Conservation (phyloP, 2,329 filamentous ascomycete genomes). For the Thelonectria rubi region DNA sequence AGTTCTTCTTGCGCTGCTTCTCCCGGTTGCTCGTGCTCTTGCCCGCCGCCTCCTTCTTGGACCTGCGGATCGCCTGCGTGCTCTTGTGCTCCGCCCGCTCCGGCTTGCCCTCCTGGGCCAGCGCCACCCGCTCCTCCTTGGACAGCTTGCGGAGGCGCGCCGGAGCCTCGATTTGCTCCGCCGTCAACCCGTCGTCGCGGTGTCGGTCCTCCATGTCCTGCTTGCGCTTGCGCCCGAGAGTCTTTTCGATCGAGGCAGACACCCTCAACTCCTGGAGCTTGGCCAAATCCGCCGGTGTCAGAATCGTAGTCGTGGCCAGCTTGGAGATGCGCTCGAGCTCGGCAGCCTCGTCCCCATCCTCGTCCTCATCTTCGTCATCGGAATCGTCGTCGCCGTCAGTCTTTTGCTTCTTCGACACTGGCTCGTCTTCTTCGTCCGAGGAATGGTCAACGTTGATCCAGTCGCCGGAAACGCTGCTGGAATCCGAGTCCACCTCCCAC, state of each 20-base stretch:
- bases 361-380: constrained; percentile 55
- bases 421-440: constrained; percentile 80
- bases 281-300: constrained; percentile 94
- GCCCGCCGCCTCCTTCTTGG: constrained; percentile 86
- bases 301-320: constrained; percentile 90
- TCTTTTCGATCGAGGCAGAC: constrained; percentile 74
- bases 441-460: constrained; percentile 94
- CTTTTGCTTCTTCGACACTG: constrained; percentile 60
- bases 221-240: constrained; percentile 60
- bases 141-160: constrained; percentile 83
- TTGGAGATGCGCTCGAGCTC: constrained; percentile 67
- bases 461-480: constrained; percentile 77
- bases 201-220: constrained; percentile 66
- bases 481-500: constrained; percentile 69
- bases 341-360: constrained; percentile 53
- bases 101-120: constrained; percentile 84
- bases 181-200: constrained; percentile 87
- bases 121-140: constrained; percentile 87
- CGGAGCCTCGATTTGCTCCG: constrained; percentile 89
- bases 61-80: constrained; percentile 83
- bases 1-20: constrained; percentile 97
- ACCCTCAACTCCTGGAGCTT: constrained; percentile 90
- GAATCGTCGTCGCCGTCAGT: constrained; percentile 42
- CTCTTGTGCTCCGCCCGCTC: constrained; percentile 83
- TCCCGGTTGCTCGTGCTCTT: constrained; percentile 98